Percentiles rank a stretch among this genome's conserved stretches.
These are phyloP conservation scores for Fusarium sp. DNA, from an alignment of 2,329 filamentous ascomycete species.

Conservation along the genomic window DNA sequence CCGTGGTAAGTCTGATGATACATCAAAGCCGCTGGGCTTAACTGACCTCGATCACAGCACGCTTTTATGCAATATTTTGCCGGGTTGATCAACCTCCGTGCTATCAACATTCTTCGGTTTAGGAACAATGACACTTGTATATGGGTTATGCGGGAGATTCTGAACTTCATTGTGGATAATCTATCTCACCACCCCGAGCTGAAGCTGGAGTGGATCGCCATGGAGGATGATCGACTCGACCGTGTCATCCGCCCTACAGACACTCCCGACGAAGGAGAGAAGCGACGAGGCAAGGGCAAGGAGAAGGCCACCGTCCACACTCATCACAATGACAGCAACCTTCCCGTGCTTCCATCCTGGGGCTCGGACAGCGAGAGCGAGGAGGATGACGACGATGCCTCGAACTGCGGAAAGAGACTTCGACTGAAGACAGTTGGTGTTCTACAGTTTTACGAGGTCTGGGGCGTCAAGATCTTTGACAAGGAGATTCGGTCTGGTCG, in stretches of 20 bases:
- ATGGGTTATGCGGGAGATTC: conserved; percentile 65
- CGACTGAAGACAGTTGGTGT: conserved; percentile 51
- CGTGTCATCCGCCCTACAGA: conserved; percentile 57
- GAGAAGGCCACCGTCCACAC: conserved; percentile 39
- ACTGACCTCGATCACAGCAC: conserved; percentile 55
- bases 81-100: conserved; percentile 59
- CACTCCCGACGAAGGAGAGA: conserved; percentile 41
- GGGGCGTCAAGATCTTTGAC: conserved; percentile 65
- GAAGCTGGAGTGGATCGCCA: conserved; percentile 67
- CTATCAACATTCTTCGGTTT: conserved; percentile 64
- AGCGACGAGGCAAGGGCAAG: conserved; percentile 50
- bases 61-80: conserved; percentile 63
- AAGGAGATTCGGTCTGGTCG: conserved; percentile 60
- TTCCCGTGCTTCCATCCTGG: conserved; percentile 45
- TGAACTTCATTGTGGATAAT: conserved; percentile 67
- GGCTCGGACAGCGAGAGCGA: conserved; percentile 50
- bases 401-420: conserved; percentile 47
- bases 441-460: conserved; percentile 52
- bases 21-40: neutral
- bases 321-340: conserved; percentile 29
- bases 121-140: conserved; percentile 65
- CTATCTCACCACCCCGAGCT: conserved; percentile 63
- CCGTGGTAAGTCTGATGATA: conserved; percentile 57
- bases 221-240: conserved; percentile 61
- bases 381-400: conserved; percentile 44